Conservation (phyloP, 2,329 filamentous ascomycete genomes). For the Nothopassalora personata region DNA sequence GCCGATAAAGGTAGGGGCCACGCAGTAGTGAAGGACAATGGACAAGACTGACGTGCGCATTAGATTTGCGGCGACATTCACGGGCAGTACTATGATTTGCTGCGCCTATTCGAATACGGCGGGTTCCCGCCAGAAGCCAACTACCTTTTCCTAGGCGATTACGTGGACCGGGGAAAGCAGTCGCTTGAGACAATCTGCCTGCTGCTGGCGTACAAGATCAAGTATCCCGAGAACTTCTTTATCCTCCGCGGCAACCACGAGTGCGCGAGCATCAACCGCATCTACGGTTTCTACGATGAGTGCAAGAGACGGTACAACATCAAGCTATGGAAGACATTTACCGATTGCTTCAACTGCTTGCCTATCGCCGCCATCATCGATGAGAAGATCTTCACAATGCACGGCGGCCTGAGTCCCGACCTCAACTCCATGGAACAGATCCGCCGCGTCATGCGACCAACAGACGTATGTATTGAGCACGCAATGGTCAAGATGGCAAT, state of each 20-base stretch:
- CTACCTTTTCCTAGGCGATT: conserved; percentile 98
- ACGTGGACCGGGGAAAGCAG: conserved; percentile 98
- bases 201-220: conserved; percentile 97
- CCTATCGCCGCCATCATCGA: conserved; percentile 98
- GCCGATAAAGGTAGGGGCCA: conserved; percentile 81
- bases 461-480: conserved; percentile 69
- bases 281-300: conserved; percentile 99
- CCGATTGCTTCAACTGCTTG: conserved; percentile 98
- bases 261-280: conserved; percentile 96
- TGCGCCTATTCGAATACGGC: conserved; percentile 96
- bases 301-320: conserved; percentile 99
- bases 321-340: conserved; percentile 99
- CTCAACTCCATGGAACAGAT: conserved; percentile 99
- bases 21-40: neutral
- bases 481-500: neutral
- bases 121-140: conserved; percentile 98
- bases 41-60: conserved; percentile 13
- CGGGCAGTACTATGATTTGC: conserved; percentile 96
- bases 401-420: conserved; percentile 93
- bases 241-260: conserved; percentile 98
- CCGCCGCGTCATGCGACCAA: conserved; percentile 95
- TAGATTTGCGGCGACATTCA: conserved; percentile 99
- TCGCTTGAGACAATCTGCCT: conserved; percentile 98
- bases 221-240: conserved; percentile 99
- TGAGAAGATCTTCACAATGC: conserved; percentile 99